These are phyloP conservation scores for Wallacemonas sp. DNA, from an alignment of 208 protist genomes.

Conservation along the genomic window DNA sequence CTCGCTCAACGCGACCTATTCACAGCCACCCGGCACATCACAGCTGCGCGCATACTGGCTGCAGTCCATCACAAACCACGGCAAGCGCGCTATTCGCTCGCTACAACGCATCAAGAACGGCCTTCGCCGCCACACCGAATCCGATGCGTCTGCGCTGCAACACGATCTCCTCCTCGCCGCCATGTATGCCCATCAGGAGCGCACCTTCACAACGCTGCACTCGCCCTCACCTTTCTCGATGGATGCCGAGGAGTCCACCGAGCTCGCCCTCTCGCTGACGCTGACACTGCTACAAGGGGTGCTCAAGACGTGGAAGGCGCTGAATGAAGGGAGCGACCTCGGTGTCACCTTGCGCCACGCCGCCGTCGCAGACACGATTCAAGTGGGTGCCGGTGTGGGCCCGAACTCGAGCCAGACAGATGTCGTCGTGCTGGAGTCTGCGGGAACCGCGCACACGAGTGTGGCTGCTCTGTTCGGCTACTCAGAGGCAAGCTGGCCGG, in stretches of 20 bases:
- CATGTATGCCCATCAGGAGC: constrained; percentile 5
- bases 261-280: constrained; percentile 12
- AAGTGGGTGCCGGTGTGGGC: background rate
- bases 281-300: constrained; percentile 15
- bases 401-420: too few species aligned
- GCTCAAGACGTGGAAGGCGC: constrained; percentile 10
- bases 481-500: background rate
- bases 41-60: background rate
- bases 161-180: background rate
- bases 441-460: constrained; percentile 4
- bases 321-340: constrained; percentile 13
- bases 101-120: background rate
- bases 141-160: background rate
- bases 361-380: background rate
- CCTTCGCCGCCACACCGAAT: background rate
- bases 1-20: too few species aligned
- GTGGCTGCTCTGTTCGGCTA: background rate
- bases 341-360: constrained; percentile 7
- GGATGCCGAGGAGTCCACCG: constrained; percentile 13
- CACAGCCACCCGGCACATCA: too few species aligned
- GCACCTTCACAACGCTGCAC: constrained; percentile 9
- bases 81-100: background rate
- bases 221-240: constrained; percentile 10
- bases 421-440: background rate
- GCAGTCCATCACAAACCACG: background rate